A percentile compares a stretch with the other conserved stretches of the same genome.
These are phyloP conservation scores for Encephalitozoon cuniculi DNA, from an alignment of 371 early-diverging fungal genomes.

Conservation along the genomic window DNA sequence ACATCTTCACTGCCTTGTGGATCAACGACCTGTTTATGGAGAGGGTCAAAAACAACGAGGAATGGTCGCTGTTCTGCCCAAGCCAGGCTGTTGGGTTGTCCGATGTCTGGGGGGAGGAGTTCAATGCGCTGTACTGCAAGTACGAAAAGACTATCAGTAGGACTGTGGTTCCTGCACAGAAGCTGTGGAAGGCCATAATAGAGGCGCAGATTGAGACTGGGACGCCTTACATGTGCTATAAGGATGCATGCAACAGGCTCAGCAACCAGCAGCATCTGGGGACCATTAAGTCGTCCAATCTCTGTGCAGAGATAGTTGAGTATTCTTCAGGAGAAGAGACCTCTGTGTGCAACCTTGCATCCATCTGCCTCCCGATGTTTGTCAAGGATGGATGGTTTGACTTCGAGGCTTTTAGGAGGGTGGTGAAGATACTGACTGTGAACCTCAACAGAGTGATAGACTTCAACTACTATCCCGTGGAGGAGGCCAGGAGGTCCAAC, in stretches of 20 bases:
- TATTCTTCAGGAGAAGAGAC: slow-evolving; percentile 88
- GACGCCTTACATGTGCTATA: slow-evolving; percentile 95
- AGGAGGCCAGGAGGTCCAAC: slow-evolving; percentile 76
- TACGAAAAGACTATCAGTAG: slow-evolving; percentile 78
- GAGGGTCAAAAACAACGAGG: slow-evolving; percentile 80
- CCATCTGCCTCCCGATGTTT: slow-evolving; percentile 85
- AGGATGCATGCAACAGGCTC: slow-evolving; percentile 90
- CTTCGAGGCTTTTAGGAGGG: slow-evolving; percentile 51
- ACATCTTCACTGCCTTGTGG: slow-evolving; percentile 92
- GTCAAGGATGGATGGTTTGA: slow-evolving; percentile 64
- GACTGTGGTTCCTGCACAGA: slow-evolving; percentile 68
- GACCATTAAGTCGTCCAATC: slow-evolving; percentile 73
- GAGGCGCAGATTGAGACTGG: slow-evolving; percentile 97
- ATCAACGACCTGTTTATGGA: slow-evolving; percentile 98
- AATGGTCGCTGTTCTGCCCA: slow-evolving; percentile 93
- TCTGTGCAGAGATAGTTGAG: slow-evolving; percentile 78
- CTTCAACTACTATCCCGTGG: slow-evolving; percentile 85
- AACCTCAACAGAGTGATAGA: slow-evolving; percentile 96
- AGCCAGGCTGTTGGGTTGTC: slow-evolving; percentile 81
- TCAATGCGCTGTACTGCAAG: slow-evolving; percentile 72
- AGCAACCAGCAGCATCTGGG: slow-evolving; percentile 90
- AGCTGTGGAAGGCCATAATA: slow-evolving; percentile 92
- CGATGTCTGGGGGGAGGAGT: slow-evolving; percentile 86
- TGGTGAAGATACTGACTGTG: slow-evolving; percentile 73
- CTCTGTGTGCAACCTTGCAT: slow-evolving; percentile 96